Evolutionary conservation across 805 yeast species (phyloP).

Genomic region (Naumovozyma castellii): DNA sequence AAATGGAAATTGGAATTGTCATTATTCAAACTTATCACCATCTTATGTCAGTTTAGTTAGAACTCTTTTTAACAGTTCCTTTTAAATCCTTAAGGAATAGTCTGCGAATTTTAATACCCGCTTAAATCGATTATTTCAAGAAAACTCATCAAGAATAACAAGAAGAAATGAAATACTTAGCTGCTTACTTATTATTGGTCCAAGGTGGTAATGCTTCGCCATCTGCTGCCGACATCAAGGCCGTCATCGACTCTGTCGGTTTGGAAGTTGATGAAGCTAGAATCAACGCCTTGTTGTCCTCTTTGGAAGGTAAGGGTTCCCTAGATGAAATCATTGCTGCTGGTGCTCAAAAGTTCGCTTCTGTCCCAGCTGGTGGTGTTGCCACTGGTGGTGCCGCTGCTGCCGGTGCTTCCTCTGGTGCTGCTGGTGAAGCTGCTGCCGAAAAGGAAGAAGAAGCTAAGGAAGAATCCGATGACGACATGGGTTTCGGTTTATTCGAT

Average conservation of each 20-base stretch:
- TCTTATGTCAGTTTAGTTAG: too few species aligned
- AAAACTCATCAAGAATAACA: slow-evolving; percentile 16
- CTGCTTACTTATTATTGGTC: slow-evolving; percentile 83
- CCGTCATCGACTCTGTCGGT: slow-evolving; percentile 69
- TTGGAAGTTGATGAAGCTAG: slow-evolving; percentile 95
- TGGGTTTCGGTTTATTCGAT: slow-evolving; percentile 90
- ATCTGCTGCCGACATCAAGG: slow-evolving; percentile 93
- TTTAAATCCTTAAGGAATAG: slow-evolving; percentile 29
- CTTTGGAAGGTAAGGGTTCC: slow-evolving; percentile 65
- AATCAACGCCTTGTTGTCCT: slow-evolving; percentile 69
- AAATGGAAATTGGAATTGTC: too few species aligned
- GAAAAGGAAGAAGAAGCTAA: slow-evolving; percentile 46
- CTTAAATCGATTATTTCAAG: slow-evolving; percentile 31
- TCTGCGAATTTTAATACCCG: slow-evolving; percentile 24
- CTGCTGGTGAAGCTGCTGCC: slow-evolving; percentile 44
- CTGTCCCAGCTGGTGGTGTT: slow-evolving; percentile 34
- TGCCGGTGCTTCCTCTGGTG: slow-evolving; percentile 38
- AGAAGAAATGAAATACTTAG: slow-evolving; percentile 86
- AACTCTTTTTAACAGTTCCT: too few species aligned
- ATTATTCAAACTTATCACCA: too few species aligned
- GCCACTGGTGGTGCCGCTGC: slow-evolving; percentile 43
- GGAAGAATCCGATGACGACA: slow-evolving; percentile 72
- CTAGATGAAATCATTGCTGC: slow-evolving; percentile 79
- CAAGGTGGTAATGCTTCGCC: slow-evolving; percentile 87
- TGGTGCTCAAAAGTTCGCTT: slow-evolving; percentile 54